Conservation (phyloP, 2,329 filamentous ascomycete genomes). For the Aspergillus ibericus region DNA sequence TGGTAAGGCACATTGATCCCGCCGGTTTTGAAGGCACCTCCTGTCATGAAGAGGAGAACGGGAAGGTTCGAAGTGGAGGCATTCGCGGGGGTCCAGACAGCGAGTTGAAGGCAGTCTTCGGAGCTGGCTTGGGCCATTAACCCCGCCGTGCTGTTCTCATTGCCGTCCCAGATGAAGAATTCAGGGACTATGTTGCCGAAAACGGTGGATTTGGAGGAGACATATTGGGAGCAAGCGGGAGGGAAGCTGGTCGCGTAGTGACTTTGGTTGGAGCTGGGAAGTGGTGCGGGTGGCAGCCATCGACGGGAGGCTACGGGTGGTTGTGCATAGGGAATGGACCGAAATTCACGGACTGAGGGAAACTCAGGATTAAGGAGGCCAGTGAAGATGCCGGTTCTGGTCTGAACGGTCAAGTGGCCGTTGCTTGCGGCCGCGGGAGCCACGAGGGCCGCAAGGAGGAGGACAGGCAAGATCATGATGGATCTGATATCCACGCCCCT, state of each 20-base stretch:
- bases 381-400: neutral
- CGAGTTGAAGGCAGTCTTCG: slow-evolving; percentile 2
- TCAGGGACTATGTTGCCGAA: neutral
- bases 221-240: neutral
- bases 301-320: neutral
- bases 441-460: neutral
- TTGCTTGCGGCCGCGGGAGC: neutral
- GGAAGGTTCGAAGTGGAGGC: neutral
- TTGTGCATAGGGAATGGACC: neutral
- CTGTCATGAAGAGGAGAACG: neutral
- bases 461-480: neutral
- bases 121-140: neutral
- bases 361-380: neutral
- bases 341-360: neutral
- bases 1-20: neutral
- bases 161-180: neutral
- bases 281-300: neutral
- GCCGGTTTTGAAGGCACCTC: neutral
- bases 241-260: neutral
- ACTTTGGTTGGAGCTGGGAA: neutral
- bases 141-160: neutral
- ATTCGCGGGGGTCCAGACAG: neutral
- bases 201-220: neutral
- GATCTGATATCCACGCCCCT: neutral
- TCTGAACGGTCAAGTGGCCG: neutral